Evolutionary conservation across 805 yeast genomes (phyloP), one percentile per base, ranked within the genome.

Genomic region (Zygotorulaspora danielsina): DNA sequence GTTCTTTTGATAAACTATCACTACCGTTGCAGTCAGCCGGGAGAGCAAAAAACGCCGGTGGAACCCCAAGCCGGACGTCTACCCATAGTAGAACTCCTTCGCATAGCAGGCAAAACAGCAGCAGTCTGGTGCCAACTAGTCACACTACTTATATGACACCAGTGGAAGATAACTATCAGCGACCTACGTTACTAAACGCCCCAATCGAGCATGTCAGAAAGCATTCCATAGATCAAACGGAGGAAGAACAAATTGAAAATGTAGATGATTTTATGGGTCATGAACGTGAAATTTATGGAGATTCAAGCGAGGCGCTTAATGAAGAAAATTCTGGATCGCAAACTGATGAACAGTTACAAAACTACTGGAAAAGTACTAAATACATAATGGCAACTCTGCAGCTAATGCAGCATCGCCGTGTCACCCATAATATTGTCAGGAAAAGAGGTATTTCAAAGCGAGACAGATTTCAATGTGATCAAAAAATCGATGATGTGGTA

Each of bases 381-480:
- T 59, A 54, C 35, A 44, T 59, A 11, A 38, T 38, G 27, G 48
- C 55, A 21, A 51, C 63, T 0, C 41, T 55, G 21, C 34, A 46
- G 5, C 45, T 59, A 11, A 49, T 61, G 54, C 43, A 46, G 30
- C 57, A 55, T 35, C 43, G 62, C 26, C 50, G 57, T 17, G 42
- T 41, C 20, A 56, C 63, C 7, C 51, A 56, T 32, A 49, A 51
- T 6, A 44, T 46, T 8, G 49, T 55, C 5, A 53, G 50, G 32
- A 47, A 34, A 9, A 40, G 50, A 11, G 55, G 53, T 8, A 41
- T 55, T 12, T 25, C 32, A 6, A 45, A 35, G 17, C 47, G 59
- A 21, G 47, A 42, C 24, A 13, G 33, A 5, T 39, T 44, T 4
- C 42, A 42, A 25, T 40, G 46, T 9, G 36, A 46, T 19, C 44